Conservation (phyloP, 768 basidiomycete species). For the Mycena vulgaris region DNA sequence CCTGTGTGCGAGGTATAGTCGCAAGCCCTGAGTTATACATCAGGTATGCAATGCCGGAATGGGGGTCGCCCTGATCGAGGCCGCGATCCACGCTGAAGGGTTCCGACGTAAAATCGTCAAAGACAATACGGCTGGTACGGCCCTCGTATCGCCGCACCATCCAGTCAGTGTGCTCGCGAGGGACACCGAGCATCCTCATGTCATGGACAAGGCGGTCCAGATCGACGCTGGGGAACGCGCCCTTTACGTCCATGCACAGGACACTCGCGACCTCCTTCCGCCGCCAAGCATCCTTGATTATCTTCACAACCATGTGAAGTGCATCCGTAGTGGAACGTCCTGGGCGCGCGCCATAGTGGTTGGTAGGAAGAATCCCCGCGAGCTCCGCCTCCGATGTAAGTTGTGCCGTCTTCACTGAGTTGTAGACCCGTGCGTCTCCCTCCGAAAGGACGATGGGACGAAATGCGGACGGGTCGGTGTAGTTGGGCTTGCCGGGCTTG, state of each 20-base stretch:
- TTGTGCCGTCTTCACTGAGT: slow-evolving; percentile 22
- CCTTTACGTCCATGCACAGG: slow-evolving; percentile 61
- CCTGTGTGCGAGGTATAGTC: not conserved
- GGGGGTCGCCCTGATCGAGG: slow-evolving; percentile 43
- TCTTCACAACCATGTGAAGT: slow-evolving; percentile 48
- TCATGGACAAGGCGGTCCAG: slow-evolving; percentile 49
- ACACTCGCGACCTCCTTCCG: slow-evolving; percentile 49
- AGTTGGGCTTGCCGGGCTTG: slow-evolving; percentile 55
- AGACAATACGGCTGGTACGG: slow-evolving; percentile 23
- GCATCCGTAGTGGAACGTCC: slow-evolving; percentile 57
- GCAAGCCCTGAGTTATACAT: slow-evolving; percentile 43
- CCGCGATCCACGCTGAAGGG: slow-evolving; percentile 33
- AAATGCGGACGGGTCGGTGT: slow-evolving; percentile 51
- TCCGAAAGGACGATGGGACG: slow-evolving; percentile 55
- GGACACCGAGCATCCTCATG: slow-evolving; percentile 46
- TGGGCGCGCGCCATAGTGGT: slow-evolving; percentile 57
- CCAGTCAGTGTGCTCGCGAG: slow-evolving; percentile 41
- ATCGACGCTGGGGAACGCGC: slow-evolving; percentile 59
- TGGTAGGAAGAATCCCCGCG: slow-evolving; percentile 50
- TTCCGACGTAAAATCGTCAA: slow-evolving; percentile 40
- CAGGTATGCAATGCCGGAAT: slow-evolving; percentile 40
- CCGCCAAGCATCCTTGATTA: slow-evolving; percentile 57
- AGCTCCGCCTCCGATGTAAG: slow-evolving; percentile 45
- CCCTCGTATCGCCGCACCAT: slow-evolving; percentile 20
- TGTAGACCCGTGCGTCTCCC: slow-evolving; percentile 38